Evolutionary conservation across 345 rosid species (phyloP), one percentile per base, ranked within the genome.

Genomic region (Eucalyptus curtisii): DNA sequence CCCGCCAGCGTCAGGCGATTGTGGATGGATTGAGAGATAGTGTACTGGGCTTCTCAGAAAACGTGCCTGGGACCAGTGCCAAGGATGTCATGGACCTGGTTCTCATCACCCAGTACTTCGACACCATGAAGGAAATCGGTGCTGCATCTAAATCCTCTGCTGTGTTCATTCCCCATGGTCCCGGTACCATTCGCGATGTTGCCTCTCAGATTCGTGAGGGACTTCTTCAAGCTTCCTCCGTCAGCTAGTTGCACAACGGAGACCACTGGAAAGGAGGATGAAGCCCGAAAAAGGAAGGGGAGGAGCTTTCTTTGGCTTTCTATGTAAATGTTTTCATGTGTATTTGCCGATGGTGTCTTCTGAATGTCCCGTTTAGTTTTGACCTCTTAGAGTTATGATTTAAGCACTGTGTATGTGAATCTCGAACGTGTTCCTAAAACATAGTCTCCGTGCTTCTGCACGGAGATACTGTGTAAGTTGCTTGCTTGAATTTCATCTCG

Each of bases 21-120:
- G 91, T 90, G 25, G 91, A 90, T 49, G 91, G 91, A 82, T 64
- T 90, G 91, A 86, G 91, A 55, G 91, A 90, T 71, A 88, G 91
- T 10, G 91, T 90, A 20, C 71, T 90, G 64, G 91, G 88, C 22
- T 90, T 90, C 91, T 88, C 91, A 22, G 90, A 47, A n/a, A 90
- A 90, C 44, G 91, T 90, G 40, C 90, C 88, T 1, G 90, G 90
- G 48, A 90, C 91, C 66, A 71, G 49, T 20, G 90, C 91, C 30
- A 90, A 88, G 86, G 91, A 90, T 87, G 91, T 90, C 27, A 47
- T 90, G 90, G 91, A 90, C 85, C 87, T 90, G 91, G 91, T 88
- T 45, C 91, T 90, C 20, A 86, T 88, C 47, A 90, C 90, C 5
- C 91, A 90, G 84, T 88, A 90, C 71, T 90, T 90, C 7, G 91